A percentile compares a stretch with the other conserved stretches of the same genome.
These are phyloP conservation scores for Colletotrichum sp. DNA, from an alignment of 2,329 filamentous ascomycete genomes.

Conservation along the genomic window DNA sequence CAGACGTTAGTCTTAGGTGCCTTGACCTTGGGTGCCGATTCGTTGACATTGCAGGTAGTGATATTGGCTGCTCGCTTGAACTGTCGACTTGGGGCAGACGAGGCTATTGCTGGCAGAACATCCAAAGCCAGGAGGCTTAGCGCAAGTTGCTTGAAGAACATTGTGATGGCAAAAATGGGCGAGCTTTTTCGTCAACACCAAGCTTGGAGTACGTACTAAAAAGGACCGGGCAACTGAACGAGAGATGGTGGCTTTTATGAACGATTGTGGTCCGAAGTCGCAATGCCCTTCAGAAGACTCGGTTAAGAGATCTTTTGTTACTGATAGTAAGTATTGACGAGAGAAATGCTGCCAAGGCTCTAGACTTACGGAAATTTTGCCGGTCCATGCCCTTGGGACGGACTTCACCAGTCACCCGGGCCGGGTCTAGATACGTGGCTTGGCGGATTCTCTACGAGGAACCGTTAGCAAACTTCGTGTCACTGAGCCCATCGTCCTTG, in stretches of 20 bases:
- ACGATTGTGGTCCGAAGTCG: background rate
- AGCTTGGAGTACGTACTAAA: rapidly evolving
- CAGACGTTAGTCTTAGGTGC: conserved; percentile 47
- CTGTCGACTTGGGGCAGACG: background rate
- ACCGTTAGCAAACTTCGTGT: background rate
- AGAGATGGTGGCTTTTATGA: background rate
- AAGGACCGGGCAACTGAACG: background rate
- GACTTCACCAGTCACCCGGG: background rate
- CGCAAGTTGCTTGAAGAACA: background rate
- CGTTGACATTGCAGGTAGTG: conserved; percentile 13
- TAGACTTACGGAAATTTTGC: background rate
- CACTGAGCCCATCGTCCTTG: background rate
- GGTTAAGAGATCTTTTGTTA: background rate
- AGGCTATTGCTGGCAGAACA: background rate
- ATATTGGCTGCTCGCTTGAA: background rate
- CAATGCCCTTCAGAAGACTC: background rate
- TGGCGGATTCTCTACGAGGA: background rate
- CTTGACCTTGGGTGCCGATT: conserved; percentile 22
- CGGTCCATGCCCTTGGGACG: background rate
- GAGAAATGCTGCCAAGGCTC: background rate
- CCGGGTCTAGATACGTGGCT: background rate
- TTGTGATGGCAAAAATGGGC: background rate
- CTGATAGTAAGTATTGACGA: background rate
- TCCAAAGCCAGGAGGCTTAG: background rate
- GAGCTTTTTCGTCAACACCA: background rate